These are phyloP conservation scores for Phytopythium vexans DNA, from an alignment of 352 stramenopile species.

Conservation along the genomic window DNA sequence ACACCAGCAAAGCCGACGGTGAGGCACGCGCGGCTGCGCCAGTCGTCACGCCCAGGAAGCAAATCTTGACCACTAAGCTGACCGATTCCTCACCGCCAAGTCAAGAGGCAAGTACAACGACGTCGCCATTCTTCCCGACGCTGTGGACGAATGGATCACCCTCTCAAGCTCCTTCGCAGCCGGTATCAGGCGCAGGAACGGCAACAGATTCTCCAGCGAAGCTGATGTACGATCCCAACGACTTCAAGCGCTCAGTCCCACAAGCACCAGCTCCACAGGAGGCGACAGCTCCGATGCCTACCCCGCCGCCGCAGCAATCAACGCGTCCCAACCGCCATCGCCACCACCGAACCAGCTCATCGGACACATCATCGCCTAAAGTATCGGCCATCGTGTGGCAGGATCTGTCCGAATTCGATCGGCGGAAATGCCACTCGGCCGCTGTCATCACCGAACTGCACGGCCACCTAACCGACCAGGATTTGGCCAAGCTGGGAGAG, in stretches of 20 bases:
- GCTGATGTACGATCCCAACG: not conserved
- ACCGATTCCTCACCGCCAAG: no score
- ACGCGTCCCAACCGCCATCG: not conserved
- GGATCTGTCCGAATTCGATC: slow-evolving; percentile 19
- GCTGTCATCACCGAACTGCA: slow-evolving; percentile 36
- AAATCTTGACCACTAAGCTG: no score
- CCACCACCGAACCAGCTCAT: not conserved
- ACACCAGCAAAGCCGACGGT: slow-evolving; percentile 11
- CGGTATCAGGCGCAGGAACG: no score
- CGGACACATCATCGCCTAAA: not conserved
- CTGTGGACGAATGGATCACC: no score
- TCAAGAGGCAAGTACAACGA: no score
- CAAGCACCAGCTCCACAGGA: no score
- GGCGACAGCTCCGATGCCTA: not conserved
- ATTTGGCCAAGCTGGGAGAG: slow-evolving; percentile 37
- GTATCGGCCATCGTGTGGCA: slow-evolving; percentile 6
- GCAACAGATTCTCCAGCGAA: no score
- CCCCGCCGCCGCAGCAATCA: not conserved
- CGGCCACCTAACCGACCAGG: slow-evolving; percentile 57
- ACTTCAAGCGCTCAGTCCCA: slow-evolving; percentile 2
- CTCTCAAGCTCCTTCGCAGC: no score
- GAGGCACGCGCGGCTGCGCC: no score
- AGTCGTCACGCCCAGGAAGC: no score
- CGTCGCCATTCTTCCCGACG: no score
- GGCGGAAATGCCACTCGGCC: slow-evolving; percentile 27